These are phyloP conservation scores for Phytophthora brassicae DNA, from an alignment of 352 stramenopile genomes.

Conservation along the genomic window DNA sequence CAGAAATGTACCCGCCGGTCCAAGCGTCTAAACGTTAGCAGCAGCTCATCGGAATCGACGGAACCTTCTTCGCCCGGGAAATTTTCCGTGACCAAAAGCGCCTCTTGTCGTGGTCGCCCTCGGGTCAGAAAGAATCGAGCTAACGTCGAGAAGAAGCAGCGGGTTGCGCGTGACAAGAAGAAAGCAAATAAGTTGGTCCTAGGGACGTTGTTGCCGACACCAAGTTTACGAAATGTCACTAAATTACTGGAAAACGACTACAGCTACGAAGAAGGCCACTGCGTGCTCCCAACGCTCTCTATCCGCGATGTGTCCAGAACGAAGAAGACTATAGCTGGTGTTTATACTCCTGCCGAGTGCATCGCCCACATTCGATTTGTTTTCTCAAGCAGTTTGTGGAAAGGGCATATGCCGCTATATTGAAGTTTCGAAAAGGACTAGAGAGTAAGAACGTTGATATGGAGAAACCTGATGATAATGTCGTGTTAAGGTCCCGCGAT, in stretches of 20 bases:
- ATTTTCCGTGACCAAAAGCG: not conserved
- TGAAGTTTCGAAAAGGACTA: not conserved
- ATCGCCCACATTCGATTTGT: not conserved
- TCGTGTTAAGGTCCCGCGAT: constrained; percentile 4
- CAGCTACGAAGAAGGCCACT: constrained; percentile 1
- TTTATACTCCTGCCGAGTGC: not conserved
- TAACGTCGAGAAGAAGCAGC: not conserved
- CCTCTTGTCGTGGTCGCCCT: not conserved
- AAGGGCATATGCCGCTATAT: not conserved
- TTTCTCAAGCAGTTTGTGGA: constrained; percentile 2
- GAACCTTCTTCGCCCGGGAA: too few species aligned
- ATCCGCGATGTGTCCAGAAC: not conserved
- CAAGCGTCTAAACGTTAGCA: not conserved
- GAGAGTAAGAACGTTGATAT: too few species aligned
- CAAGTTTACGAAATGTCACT: not conserved
- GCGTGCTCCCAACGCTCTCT: not conserved
- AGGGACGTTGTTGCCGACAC: not conserved
- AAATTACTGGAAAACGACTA: not conserved
- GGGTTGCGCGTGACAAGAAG: not conserved
- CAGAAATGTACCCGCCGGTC: too few species aligned
- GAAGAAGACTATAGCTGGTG: constrained; percentile 4
- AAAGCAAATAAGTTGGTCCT: not conserved
- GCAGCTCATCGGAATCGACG: constrained; percentile 1
- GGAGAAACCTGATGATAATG: not conserved
- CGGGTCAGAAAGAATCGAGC: not conserved